phyloP scores from a whole-genome alignment of 2,329 filamentous ascomycete genomes.

The Aureobasidium melanogenum region DNA sequence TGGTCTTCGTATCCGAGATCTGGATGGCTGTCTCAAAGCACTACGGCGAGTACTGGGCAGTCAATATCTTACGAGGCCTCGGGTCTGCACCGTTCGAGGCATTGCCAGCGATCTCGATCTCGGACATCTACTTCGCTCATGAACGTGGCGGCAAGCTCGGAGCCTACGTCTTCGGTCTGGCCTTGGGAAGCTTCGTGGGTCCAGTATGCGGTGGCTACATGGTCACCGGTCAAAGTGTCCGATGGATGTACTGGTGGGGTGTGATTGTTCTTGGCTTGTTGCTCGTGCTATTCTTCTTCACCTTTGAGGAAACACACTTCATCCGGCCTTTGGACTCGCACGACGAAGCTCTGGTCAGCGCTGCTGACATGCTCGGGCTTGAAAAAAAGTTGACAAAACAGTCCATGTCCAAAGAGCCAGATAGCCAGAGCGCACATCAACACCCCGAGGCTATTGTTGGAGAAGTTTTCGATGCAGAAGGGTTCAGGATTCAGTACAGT shows the following conservation, averaged over 20 bases:
- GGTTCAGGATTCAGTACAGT: slow-evolving; percentile 9
- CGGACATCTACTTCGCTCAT: slow-evolving; percentile 13
- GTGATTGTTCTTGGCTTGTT: slow-evolving; percentile 25
- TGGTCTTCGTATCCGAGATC: slow-evolving; percentile 11
- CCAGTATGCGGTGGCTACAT: slow-evolving; percentile 35
- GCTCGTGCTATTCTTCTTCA: slow-evolving; percentile 25
- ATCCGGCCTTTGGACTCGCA: slow-evolving; percentile 2
- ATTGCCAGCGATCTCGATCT: slow-evolving; percentile 13
- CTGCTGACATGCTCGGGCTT: neutral
- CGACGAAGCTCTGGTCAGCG: neutral
- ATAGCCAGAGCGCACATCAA: neutral
- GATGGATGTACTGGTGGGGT: slow-evolving; percentile 29
- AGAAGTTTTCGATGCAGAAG: slow-evolving; percentile 9
- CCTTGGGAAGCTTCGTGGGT: slow-evolving; percentile 29
- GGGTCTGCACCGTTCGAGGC: slow-evolving; percentile 15
- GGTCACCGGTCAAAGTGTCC: slow-evolving; percentile 26
- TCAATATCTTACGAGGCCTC: slow-evolving; percentile 12
- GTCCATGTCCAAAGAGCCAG: neutral
- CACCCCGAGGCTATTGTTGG: slow-evolving; percentile 5
- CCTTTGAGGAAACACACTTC: slow-evolving; percentile 29
- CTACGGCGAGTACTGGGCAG: slow-evolving; percentile 13
- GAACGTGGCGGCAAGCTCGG: slow-evolving; percentile 11
- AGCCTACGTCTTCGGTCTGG: slow-evolving; percentile 18
- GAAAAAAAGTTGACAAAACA: neutral
- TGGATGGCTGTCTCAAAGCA: slow-evolving; percentile 14